Percentiles rank a stretch among this genome's conserved stretches.
These are phyloP conservation scores for Aspergillus ochraceus DNA, from an alignment of 2,329 filamentous ascomycete genomes.

Conservation along the genomic window DNA sequence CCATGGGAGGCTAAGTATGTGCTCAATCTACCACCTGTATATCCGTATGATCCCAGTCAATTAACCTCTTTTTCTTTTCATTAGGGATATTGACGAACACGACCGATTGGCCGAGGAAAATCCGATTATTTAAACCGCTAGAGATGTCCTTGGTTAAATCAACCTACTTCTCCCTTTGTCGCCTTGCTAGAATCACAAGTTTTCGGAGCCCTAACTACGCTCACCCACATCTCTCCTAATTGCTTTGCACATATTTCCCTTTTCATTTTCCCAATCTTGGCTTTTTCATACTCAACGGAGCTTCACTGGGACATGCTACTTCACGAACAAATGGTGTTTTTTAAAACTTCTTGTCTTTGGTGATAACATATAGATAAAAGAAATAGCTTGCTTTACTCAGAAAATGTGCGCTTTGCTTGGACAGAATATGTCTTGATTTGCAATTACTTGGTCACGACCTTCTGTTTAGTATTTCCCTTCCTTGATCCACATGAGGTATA, in stretches of 20 bases:
- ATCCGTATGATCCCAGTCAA: neutral
- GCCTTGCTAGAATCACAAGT: neutral
- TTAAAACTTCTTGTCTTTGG: conserved; percentile 11
- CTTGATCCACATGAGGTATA: too few species aligned
- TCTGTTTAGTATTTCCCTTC: too few species aligned
- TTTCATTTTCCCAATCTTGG: neutral
- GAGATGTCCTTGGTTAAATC: neutral
- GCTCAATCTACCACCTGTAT: neutral
- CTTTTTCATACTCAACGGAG: conserved; percentile 1
- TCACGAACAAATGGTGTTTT: conserved; percentile 13
- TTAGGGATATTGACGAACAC: conserved; percentile 84
- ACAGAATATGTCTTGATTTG: neutral
- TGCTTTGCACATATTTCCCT: conserved; percentile 16
- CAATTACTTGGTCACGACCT: too few species aligned
- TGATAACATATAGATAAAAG: conserved; percentile 21
- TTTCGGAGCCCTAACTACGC: neutral
- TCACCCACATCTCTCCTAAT: conserved; percentile 9
- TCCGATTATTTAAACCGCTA: conserved; percentile 30
- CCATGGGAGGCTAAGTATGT: conserved; percentile 87
- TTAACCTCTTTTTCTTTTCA: conserved; percentile 21
- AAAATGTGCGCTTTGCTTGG: neutral
- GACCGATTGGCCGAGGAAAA: conserved; percentile 64
- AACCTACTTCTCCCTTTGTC: neutral
- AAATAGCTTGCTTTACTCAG: conserved; percentile 1
- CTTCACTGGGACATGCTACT: conserved; percentile 16